These are phyloP conservation scores for Cornus controversa DNA, from an alignment of 148 eudicot species.

Conservation along the genomic window DNA sequence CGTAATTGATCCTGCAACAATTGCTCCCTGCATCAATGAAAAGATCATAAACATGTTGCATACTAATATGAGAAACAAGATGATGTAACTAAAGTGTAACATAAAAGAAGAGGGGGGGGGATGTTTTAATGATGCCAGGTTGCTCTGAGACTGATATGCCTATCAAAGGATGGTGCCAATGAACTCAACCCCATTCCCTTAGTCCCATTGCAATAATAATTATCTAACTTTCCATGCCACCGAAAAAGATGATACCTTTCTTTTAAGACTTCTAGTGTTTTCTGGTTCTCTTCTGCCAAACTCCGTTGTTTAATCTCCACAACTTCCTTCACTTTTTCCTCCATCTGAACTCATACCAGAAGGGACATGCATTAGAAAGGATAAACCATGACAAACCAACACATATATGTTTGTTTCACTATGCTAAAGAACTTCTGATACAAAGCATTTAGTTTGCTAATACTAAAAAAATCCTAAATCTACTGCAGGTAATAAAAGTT, in stretches of 20 bases:
- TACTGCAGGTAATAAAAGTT: neutral
- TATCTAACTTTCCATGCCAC: neutral
- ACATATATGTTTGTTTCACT: neutral
- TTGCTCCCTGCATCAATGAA: slow-evolving; percentile 69
- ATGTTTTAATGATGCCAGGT: slow-evolving; percentile 5
- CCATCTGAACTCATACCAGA: slow-evolving; percentile 58
- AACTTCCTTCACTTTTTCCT: slow-evolving; percentile 94
- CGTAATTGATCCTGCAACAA: slow-evolving; percentile 91
- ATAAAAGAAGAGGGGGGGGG: no score
- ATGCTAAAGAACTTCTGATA: neutral
- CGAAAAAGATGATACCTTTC: slow-evolving; percentile 58
- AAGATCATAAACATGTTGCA: slow-evolving; percentile 14
- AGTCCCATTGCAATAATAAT: neutral
- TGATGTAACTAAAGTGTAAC: neutral
- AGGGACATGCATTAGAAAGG: neutral
- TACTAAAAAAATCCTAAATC: neutral
- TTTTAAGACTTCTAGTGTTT: slow-evolving; percentile 81
- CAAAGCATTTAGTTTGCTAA: neutral
- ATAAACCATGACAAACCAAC: neutral
- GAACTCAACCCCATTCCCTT: neutral
- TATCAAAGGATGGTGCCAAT: neutral
- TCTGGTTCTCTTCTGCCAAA: slow-evolving; percentile 98
- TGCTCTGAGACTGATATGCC: neutral
- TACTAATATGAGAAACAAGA: neutral
- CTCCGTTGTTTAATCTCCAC: slow-evolving; percentile 98